phyloP scores from a whole-genome alignment of 2,329 filamentous ascomycete genomes.

The Fusarium sp. region DNA sequence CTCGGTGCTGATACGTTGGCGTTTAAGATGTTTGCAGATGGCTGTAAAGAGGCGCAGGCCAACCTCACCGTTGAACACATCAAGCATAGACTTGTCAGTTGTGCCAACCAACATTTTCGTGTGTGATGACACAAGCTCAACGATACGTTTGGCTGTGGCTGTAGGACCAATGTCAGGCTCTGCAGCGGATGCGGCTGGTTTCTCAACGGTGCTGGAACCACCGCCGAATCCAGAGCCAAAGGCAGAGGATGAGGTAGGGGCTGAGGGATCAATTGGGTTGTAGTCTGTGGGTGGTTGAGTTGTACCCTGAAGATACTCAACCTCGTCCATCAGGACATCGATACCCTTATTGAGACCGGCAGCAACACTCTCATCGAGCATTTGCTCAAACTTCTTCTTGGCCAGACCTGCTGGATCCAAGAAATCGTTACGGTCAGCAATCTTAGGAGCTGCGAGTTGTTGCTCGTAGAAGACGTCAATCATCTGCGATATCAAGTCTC shows the following conservation, averaged over 20 bases:
- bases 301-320: constrained; percentile 93
- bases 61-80: constrained; percentile 98
- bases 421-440: constrained; percentile 94
- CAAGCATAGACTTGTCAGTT: constrained; percentile 97
- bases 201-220: constrained; percentile 35
- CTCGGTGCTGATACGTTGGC: constrained; percentile 89
- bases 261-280: constrained; percentile 69
- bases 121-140: constrained; percentile 87
- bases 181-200: constrained; percentile 47
- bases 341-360: constrained; percentile 97
- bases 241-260: constrained; percentile 28
- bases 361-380: constrained; percentile 96
- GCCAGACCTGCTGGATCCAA: constrained; percentile 90
- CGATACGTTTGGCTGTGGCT: constrained; percentile 80
- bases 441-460: constrained; percentile 83
- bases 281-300: constrained; percentile 89
- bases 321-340: constrained; percentile 97
- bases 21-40: constrained; percentile 96
- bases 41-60: constrained; percentile 91
- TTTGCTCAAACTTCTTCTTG: constrained; percentile 98
- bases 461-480: constrained; percentile 98
- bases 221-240: constrained; percentile 30
- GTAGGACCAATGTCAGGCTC: constrained; percentile 73
- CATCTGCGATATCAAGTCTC: constrained; percentile 98
- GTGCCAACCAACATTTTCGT: constrained; percentile 93